Conservation (phyloP, 305 asterid genomes). For the Fraxinus latifolia region DNA sequence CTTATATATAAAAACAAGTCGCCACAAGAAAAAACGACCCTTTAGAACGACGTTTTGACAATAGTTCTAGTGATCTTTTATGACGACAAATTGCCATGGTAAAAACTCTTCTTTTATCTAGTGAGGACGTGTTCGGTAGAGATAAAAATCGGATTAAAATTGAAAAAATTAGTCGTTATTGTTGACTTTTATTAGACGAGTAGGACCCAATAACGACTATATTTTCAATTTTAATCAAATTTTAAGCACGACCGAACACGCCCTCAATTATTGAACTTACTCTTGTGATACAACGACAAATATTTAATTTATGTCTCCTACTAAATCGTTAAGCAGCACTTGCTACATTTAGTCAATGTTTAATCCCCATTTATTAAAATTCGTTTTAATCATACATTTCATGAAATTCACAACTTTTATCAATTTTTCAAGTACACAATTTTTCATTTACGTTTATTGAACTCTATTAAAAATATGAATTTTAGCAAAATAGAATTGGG, state of each 20-base stretch:
- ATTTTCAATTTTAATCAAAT: too few relatives aligned
- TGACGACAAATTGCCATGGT: background rate
- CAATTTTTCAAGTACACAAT: background rate
- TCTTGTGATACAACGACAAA: background rate
- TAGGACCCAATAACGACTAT: too few relatives aligned
- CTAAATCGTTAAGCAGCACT: background rate
- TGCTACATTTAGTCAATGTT: background rate
- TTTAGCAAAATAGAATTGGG: background rate
- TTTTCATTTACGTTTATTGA: background rate
- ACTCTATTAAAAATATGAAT: background rate
- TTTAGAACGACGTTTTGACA: background rate
- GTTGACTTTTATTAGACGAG: too few relatives aligned
- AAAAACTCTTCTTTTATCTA: background rate
- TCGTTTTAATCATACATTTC: background rate
- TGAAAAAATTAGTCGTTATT: too few relatives aligned
- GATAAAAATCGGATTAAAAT: too few relatives aligned
- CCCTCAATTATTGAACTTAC: background rate
- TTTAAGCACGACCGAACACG: too few relatives aligned
- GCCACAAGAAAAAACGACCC: background rate
- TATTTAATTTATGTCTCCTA: background rate
- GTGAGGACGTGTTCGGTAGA: background rate
- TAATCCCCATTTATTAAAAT: background rate
- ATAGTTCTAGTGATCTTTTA: background rate
- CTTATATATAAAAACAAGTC: background rate
- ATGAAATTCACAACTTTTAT: background rate